Base-by-base conservation (phyloP, 2,329 filamentous ascomycete species). In the Claviceps monticola region DNA sequence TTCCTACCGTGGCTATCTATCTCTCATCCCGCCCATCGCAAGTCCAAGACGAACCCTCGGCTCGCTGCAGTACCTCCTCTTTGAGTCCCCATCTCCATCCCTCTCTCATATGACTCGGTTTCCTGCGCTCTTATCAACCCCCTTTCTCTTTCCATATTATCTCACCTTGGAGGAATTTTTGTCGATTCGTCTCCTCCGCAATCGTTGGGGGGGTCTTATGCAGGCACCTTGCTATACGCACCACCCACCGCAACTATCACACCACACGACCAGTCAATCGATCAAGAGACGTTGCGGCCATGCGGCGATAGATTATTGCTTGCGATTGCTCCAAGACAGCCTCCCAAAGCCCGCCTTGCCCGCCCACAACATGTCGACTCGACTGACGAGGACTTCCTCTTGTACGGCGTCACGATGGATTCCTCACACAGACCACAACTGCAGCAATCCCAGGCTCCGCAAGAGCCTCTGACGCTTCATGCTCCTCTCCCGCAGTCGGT, bases 401-500 rank as follows among this genome's bases (percentile, higher is more conserved):
- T 38, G 48, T 47, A 17, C n/a, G 36, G 48, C 37, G 38, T 50
- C 57, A 55, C 23, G 7, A 59, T 57, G 56, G 55, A 56, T 21
- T 51, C 53, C 23, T 53, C 56, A 11, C 53, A 48, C 37, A 50
- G 29, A 42, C 38, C 52, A 41, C 53, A 42, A 21, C 54, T 51
- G 16, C 52, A 45, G 34, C 52, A 48, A 47, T 38, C 44, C 7
- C 50, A 14, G 19, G 11, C 51, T 41, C 42, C 17, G 48, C 50
- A 17, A 17, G 50, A 54, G 49, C 51, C 49, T 46, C 58, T 62
- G 41, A 58, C 63, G 53, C 55, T 63, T 47, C 57, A 63, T 52
- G 60, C 64, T 14, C 60, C 66, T 56, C 56, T 69, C 26, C 64
- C 65, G 41, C 61, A 62, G 29, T 64, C 68, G 48, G 59, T 67